Evolutionary conservation across 2,329 filamentous ascomycete species (phyloP), one percentile per base, ranked within the genome.

Genomic region (Sporothrix dimorphospora): DNA sequence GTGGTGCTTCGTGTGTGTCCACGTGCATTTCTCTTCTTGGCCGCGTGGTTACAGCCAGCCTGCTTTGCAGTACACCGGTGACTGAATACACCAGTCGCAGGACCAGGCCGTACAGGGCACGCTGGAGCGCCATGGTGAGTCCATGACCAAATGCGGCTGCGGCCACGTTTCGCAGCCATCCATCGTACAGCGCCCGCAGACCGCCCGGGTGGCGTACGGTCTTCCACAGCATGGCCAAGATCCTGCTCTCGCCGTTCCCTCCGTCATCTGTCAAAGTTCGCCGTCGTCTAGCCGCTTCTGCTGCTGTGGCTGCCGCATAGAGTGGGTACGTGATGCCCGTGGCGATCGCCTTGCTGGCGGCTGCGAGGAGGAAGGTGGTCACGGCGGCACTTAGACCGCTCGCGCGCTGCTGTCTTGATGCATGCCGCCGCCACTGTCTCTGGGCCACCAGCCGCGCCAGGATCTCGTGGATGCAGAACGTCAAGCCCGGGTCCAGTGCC

Each of bases 71-170:
- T 3, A 84, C 74, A 30, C 83, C 83, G n/a, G 92, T 81, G 1
- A 91, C 78, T 7, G 90, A 78, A 75, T 93, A 92, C 81, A 95
- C 97, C 4, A 91, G 77, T 74, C 88, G 88, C 73, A 97, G 87
- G 71, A 97, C 88, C 19, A 90, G 80, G 38, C 87, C 85, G 79
- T 97, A 92, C 9, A 96, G 87, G 5, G 88, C 82, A 71, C 95
- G 92, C 81, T 97, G 97, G 72, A 92, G 89, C 70, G 95, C 83
- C 92, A 97, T 97, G 0, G 94, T 95, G 69, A 94, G 87, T 0
- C 94, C 94, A 77, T 97, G 94, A 27, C 89, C 90, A 77, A 97
- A 90, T 82, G 97, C 97, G 0, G 92, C 92, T 77, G 94, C 94
- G 9, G 94, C 81, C 3, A 97, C 85, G 80, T 97, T 93, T 4